Evolutionary conservation across 352 stramenopile species (phyloP), one percentile per base, ranked within the genome.

Genomic region (Plasmopara muralis): DNA sequence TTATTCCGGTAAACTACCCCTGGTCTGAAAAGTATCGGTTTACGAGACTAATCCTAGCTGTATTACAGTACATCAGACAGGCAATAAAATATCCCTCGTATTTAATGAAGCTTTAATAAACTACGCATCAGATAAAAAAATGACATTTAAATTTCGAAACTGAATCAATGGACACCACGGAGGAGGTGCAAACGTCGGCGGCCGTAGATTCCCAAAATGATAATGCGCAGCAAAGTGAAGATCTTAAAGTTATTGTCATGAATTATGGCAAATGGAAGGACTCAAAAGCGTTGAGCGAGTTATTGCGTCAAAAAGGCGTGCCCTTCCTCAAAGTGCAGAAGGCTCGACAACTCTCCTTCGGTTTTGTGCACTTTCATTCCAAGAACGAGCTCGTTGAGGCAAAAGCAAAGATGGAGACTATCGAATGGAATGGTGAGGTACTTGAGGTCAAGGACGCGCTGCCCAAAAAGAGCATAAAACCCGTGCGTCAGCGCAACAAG

Each of bases 261-360:
- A 93, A 93, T 65, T 93, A 89, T 49, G 83, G 81, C 68, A 87
- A 90, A 68, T 93, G 81, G 81, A 88, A 87, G 53, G 76, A 88
- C 40, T 68, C 76, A 13, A 87, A 85, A 55, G 62, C 33, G 41
- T 63, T 93, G 59, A 77, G 73, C 38, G 46, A 71, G 14, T 47
- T 91, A 29, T 64, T 93, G 47, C 56, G 53, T 2, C 51, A 67
- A 40, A 66, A 81, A 45, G 46, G 58, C 47, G 66, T 91, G 30
- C 31, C 43, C 6, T 93, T 89, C 56, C 56, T 68, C 47, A 86
- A 86, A 48, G 77, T 93, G 37, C 72, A 93, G 44, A 93, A 92
- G 64, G 53, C 81, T 31, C 69, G 77, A 9, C 77, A 89, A 57
- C 66, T 89, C 48, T 78, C 74, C 34, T 93, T 89, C 48, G 83